Conservation (phyloP, 2,329 filamentous ascomycete species). For the Fusarium mundagurra region DNA sequence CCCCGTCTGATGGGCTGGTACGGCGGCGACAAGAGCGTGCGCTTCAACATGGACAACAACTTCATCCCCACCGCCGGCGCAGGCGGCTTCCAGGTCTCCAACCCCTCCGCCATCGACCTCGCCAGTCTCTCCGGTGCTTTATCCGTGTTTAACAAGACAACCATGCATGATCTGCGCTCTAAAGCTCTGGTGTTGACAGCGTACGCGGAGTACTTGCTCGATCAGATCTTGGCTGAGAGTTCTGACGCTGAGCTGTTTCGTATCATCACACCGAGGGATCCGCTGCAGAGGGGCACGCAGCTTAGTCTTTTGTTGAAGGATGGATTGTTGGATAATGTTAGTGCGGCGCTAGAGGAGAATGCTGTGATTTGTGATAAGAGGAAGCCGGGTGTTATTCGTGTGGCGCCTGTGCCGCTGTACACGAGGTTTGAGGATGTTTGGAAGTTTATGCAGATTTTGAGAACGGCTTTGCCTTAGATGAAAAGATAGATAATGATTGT, state of each 20-base stretch:
- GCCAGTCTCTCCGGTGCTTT: slow-evolving; percentile 78
- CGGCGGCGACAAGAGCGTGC: slow-evolving; percentile 78
- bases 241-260: slow-evolving; percentile 55
- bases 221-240: slow-evolving; percentile 51
- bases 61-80: slow-evolving; percentile 84
- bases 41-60: slow-evolving; percentile 85
- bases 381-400: slow-evolving; percentile 84
- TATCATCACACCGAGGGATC: slow-evolving; percentile 76
- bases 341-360: slow-evolving; percentile 69
- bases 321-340: slow-evolving; percentile 76
- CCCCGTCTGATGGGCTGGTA: slow-evolving; percentile 86
- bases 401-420: slow-evolving; percentile 86
- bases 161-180: slow-evolving; percentile 72
- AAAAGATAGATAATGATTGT: slow-evolving; percentile 2
- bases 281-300: slow-evolving; percentile 78
- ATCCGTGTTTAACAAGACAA: slow-evolving; percentile 77
- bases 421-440: slow-evolving; percentile 80
- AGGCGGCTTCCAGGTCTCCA: slow-evolving; percentile 84
- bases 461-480: slow-evolving; percentile 44
- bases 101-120: slow-evolving; percentile 81
- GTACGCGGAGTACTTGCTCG: slow-evolving; percentile 77
- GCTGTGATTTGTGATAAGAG: slow-evolving; percentile 85
- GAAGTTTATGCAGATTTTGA: slow-evolving; percentile 57
- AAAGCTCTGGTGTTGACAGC: slow-evolving; percentile 79
- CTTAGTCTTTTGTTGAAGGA: slow-evolving; percentile 76